These are phyloP conservation scores for Ceratobasidium theobromae DNA, from an alignment of 1,284 basidiomycete genomes.

Conservation along the genomic window DNA sequence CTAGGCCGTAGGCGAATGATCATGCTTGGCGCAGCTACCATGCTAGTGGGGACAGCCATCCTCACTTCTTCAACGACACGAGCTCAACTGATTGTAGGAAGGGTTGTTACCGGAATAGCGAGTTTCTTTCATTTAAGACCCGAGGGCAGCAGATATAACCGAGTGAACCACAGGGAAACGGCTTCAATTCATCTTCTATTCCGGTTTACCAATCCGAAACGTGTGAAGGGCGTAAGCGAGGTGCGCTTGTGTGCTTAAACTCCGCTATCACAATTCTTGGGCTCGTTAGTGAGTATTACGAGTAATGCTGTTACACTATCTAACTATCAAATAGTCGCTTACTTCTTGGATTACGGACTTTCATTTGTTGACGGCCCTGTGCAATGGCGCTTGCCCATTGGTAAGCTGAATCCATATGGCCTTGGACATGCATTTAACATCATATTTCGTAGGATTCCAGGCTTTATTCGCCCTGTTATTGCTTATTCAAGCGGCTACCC, in stretches of 20 bases:
- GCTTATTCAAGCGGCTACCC: slow-evolving; percentile 43
- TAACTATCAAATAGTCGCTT: slow-evolving; percentile 6
- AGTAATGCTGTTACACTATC: background rate
- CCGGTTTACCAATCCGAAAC: slow-evolving; percentile 28
- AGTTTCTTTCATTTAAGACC: background rate
- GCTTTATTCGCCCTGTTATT: slow-evolving; percentile 48
- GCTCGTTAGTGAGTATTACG: slow-evolving; percentile 17
- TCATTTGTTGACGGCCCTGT: slow-evolving; percentile 21
- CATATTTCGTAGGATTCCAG: slow-evolving; percentile 43
- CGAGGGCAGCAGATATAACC: background rate
- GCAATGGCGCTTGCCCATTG: slow-evolving; percentile 23
- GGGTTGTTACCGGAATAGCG: slow-evolving; percentile 20
- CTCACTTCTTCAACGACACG: slow-evolving; percentile 22
- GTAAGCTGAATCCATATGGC: background rate
- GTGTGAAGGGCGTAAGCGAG: slow-evolving; percentile 26
- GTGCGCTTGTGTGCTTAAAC: slow-evolving; percentile 21
- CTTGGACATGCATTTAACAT: background rate
- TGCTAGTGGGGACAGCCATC: slow-evolving; percentile 20
- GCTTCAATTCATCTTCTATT: slow-evolving; percentile 27
- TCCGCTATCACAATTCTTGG: slow-evolving; percentile 20
- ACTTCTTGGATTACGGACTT: slow-evolving; percentile 22
- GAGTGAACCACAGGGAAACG: background rate
- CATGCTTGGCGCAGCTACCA: slow-evolving; percentile 23
- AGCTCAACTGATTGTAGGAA: slow-evolving; percentile 17
- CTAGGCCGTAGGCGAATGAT: slow-evolving; percentile 25